Evolutionary conservation across 495 filamentous ascomycete species (phyloP).

Genomic region (Hypoxylon lienhwacheense): DNA sequence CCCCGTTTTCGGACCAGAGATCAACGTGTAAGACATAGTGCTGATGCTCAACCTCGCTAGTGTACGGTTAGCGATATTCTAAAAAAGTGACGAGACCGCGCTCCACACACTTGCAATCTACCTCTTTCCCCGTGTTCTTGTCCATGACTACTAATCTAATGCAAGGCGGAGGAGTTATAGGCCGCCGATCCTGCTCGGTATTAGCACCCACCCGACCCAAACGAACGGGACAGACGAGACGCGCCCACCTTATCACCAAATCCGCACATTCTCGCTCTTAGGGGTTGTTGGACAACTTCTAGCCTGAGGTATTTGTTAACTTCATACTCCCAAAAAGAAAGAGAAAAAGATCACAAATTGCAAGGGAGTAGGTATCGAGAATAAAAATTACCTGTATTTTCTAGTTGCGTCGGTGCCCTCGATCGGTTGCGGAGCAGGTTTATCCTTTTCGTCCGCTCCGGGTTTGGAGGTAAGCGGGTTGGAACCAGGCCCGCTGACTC

Average conservation of each 20-base stretch:
- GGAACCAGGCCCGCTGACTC: slow-evolving; percentile 22
- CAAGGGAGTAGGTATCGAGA: neutral
- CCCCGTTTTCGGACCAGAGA: slow-evolving; percentile 81
- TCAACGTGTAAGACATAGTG: slow-evolving; percentile 94
- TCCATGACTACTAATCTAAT: slow-evolving; percentile 83
- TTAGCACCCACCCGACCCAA: slow-evolving; percentile 13
- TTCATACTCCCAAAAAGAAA: neutral
- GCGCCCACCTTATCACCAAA: slow-evolving; percentile 90
- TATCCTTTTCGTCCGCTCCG: slow-evolving; percentile 34
- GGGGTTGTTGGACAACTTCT: slow-evolving; percentile 86
- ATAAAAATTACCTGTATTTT: slow-evolving; percentile 36
- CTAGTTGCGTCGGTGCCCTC: slow-evolving; percentile 37
- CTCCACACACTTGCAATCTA: slow-evolving; percentile 79
- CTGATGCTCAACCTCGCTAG: slow-evolving; percentile 69
- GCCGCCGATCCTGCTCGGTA: slow-evolving; percentile 75
- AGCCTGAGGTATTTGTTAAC: slow-evolving; percentile 55
- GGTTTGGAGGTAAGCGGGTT: slow-evolving; percentile 30
- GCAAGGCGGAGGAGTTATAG: slow-evolving; percentile 95
- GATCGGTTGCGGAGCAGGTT: slow-evolving; percentile 36
- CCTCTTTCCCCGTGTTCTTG: slow-evolving; percentile 75
- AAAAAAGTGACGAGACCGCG: slow-evolving; percentile 5
- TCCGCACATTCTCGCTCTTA: slow-evolving; percentile 96
- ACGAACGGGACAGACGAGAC: slow-evolving; percentile 17
- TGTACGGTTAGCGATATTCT: slow-evolving; percentile 20
- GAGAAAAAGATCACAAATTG: slow-evolving; percentile 2